Evolutionary conservation across 352 stramenopile species (phyloP), one percentile per base, ranked within the genome.

Genomic region (Blastocystis sp.): DNA sequence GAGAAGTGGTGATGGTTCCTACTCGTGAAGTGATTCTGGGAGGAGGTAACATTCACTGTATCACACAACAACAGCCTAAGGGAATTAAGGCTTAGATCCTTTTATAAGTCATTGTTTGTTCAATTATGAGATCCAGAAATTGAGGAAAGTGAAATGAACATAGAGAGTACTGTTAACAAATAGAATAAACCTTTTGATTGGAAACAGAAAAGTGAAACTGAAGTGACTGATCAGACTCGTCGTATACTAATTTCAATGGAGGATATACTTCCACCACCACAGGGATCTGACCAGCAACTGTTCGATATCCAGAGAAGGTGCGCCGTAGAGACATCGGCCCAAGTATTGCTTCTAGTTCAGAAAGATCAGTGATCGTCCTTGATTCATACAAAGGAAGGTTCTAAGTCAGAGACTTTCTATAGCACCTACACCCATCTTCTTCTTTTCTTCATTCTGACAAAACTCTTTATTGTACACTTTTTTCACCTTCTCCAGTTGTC

Each of bases 21-120:
- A 91, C 87, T 43, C 78, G 88, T 46, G 91, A 93, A 54, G 90
- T 93, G 21, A 71, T 92, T 35, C 75, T 93, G 42, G 91, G 91
- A 35, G 91, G 91, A 87, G 91, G 91, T 27, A 93, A 93, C 69
- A 92, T 93, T 78, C 91, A 93, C 88, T 93, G 91, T 73, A 92
- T 92, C 42, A 93, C 91, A 32, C 90, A 92, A 80, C 91, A 93
- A 78, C 63, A 91, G 54, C 85, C 59, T 29, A 87, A 80, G 69
- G 77, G 77, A 54, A 59, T 83, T 14, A 83, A 83, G 71, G 71
- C 71, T 16, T 83, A 46, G 66, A 32, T 73, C 42, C 16, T n/a
- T 61, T 61, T 61, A 61, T 61, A 12, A 61, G 54, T 46, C 3
- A 61, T n/a, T 61, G 54, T 61, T 61, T 61, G 54, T 61, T 61